Percentiles rank a stretch among this genome's conserved stretches.
These are phyloP conservation scores for Urtica urens DNA, from an alignment of 306 rosid genomes.

Conservation along the genomic window DNA sequence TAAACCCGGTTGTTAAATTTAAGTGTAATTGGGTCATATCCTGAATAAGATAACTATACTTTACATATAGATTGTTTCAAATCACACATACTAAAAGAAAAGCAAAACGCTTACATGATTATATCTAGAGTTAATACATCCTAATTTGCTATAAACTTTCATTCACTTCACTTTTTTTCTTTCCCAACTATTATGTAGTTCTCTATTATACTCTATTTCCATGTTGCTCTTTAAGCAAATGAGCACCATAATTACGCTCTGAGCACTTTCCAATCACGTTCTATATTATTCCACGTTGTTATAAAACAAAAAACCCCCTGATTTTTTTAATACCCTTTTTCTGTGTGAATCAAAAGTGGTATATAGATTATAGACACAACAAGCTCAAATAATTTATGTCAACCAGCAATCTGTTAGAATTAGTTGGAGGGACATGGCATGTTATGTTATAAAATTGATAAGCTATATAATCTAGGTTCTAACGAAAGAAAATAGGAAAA, in stretches of 20 bases:
- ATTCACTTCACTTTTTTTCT: too few species aligned
- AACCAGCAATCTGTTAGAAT: conserved; percentile 1
- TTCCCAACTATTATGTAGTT: too few species aligned
- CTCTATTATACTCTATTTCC: too few species aligned
- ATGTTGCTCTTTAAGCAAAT: not conserved
- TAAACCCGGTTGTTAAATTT: too few species aligned
- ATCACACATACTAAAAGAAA: too few species aligned
- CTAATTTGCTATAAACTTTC: too few species aligned
- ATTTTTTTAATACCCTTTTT: not conserved
- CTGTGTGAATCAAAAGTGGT: conserved; percentile 3
- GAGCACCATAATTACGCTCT: not conserved
- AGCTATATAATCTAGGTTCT: conserved; percentile 1
- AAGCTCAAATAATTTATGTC: conserved; percentile 3
- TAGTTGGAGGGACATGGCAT: conserved; percentile 29
- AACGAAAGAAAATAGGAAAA: not conserved
- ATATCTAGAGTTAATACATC: too few species aligned
- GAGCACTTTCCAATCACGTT: conserved; percentile 13
- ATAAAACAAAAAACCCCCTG: conserved; percentile 4
- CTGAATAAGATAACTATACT: too few species aligned
- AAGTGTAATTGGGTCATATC: too few species aligned
- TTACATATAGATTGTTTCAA: too few species aligned
- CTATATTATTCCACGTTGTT: conserved; percentile 11
- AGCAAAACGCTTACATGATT: too few species aligned
- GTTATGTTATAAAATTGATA: conserved; percentile 7
- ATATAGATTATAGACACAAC: not conserved